A percentile compares a stretch with the other conserved stretches of the same genome.
These are phyloP conservation scores for Coix lacrymajobi DNA, from an alignment of 176 grass and related monocot genomes.

Conservation along the genomic window DNA sequence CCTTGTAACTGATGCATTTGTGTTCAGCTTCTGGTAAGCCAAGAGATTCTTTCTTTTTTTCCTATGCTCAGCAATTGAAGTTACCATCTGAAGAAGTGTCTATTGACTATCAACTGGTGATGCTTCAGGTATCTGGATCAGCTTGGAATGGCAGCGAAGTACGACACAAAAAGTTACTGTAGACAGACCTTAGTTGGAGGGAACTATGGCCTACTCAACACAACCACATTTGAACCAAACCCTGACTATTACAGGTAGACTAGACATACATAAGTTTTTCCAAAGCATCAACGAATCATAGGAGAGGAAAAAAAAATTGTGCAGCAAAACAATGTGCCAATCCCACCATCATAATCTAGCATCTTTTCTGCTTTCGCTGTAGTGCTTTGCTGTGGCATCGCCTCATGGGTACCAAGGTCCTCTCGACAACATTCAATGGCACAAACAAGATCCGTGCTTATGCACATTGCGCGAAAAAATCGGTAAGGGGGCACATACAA, in stretches of 20 bases:
- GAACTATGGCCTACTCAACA: slow-evolving; percentile 80
- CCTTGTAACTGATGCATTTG: slow-evolving; percentile 83
- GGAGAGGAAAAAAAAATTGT: not conserved
- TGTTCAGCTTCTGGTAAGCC: slow-evolving; percentile 80
- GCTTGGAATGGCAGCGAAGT: slow-evolving; percentile 73
- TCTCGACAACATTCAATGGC: slow-evolving; percentile 44
- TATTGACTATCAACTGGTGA: not conserved
- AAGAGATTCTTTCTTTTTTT: not conserved
- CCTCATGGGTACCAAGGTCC: slow-evolving; percentile 67
- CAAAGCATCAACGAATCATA: not conserved
- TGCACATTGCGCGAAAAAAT: slow-evolving; percentile 59
- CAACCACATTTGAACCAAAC: slow-evolving; percentile 76
- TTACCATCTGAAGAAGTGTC: not conserved
- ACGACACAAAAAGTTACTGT: slow-evolving; percentile 71
- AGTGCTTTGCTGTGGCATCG: slow-evolving; percentile 80
- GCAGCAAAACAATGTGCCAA: not conserved
- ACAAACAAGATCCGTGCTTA: slow-evolving; percentile 62
- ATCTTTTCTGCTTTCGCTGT: slow-evolving; percentile 26
- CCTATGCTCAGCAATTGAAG: not conserved
- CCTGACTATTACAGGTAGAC: slow-evolving; percentile 85
- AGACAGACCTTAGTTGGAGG: slow-evolving; percentile 71
- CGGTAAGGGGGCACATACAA: slow-evolving; percentile 18
- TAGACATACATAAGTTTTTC: not conserved
- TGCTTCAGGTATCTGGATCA: slow-evolving; percentile 75
- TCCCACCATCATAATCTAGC: not conserved